Conservation (phyloP, 164 flowering plant genomes). For the Stephania cephalantha region DNA sequence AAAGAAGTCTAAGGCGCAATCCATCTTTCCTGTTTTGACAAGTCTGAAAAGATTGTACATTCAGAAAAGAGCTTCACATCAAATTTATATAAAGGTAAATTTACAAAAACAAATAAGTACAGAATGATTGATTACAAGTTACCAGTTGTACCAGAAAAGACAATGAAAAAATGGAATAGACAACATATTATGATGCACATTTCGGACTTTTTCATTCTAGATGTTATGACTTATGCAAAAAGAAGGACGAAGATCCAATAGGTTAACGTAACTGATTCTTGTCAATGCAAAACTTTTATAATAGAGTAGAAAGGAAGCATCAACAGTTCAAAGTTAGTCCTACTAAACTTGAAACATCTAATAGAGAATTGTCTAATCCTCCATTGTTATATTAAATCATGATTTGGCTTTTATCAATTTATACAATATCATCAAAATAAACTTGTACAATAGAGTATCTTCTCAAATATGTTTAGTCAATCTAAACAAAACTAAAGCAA, state of each 20-base stretch:
- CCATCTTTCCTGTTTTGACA: conserved; percentile 50
- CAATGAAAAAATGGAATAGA: neutral
- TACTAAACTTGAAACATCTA: too few relatives aligned
- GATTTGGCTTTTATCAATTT: too few relatives aligned
- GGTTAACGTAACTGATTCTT: too few relatives aligned
- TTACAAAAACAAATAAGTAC: neutral
- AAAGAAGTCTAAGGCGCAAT: conserved; percentile 51
- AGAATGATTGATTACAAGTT: neutral
- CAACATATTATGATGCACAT: neutral
- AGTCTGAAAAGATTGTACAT: conserved; percentile 33
- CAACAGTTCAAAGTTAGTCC: neutral
- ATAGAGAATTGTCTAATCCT: too few relatives aligned
- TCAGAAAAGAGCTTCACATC: neutral
- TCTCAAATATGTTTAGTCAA: too few relatives aligned
- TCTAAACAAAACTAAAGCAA: too few relatives aligned
- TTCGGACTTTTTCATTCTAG: neutral
- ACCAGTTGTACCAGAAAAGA: neutral
- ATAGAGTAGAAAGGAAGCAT: neutral
- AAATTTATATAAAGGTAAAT: neutral
- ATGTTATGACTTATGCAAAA: neutral
- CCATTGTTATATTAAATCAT: too few relatives aligned
- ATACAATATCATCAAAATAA: too few relatives aligned
- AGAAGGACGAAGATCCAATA: neutral
- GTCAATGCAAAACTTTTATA: too few relatives aligned
- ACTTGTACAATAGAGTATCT: too few relatives aligned